Conservation (phyloP, 495 filamentous ascomycete genomes). For the Ramalina intermedia region DNA sequence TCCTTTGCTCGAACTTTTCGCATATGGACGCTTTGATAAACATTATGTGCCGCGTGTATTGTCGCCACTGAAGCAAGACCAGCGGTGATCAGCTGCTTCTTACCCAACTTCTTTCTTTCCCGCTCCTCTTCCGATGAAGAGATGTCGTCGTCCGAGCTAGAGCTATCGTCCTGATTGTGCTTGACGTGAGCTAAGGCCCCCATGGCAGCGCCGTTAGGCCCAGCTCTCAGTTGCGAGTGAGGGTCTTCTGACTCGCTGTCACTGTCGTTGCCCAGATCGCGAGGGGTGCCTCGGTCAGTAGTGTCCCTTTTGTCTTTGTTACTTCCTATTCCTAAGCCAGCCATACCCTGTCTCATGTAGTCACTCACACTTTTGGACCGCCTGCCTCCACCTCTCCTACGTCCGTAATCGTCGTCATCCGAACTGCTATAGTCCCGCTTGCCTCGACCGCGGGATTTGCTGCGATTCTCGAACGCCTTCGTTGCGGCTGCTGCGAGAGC, state of each 20-base stretch:
- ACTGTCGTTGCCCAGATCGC: constrained; percentile 31
- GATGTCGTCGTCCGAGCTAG: constrained; percentile 23
- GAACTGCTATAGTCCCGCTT: constrained; percentile 26
- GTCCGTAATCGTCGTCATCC: constrained; percentile 38
- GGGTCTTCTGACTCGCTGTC: constrained; percentile 29
- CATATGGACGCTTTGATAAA: constrained; percentile 64
- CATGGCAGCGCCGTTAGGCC: constrained; percentile 15
- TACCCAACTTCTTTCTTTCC: constrained; percentile 60
- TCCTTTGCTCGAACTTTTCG: constrained; percentile 54
- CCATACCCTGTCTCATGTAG: constrained; percentile 35
- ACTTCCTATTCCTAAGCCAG: constrained; percentile 36
- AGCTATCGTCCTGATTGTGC: constrained; percentile 18
- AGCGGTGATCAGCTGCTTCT: constrained; percentile 71
- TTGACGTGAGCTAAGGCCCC: constrained; percentile 34
- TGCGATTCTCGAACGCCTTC: constrained; percentile 63
- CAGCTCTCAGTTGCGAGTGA: constrained; percentile 6
- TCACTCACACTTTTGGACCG: constrained; percentile 46
- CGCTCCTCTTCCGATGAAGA: constrained; percentile 54
- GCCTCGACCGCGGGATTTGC: constrained; percentile 43
- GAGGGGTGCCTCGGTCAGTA: constrained; percentile 21
- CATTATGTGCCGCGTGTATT: constrained; percentile 70
- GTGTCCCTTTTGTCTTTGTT: constrained; percentile 19
- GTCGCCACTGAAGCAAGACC: constrained; percentile 78
- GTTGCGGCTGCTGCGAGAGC: constrained; percentile 65
- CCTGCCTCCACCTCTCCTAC: constrained; percentile 23